Conservation (phyloP, 2,329 filamentous ascomycete genomes). For the Ophiostoma angusticollis region DNA sequence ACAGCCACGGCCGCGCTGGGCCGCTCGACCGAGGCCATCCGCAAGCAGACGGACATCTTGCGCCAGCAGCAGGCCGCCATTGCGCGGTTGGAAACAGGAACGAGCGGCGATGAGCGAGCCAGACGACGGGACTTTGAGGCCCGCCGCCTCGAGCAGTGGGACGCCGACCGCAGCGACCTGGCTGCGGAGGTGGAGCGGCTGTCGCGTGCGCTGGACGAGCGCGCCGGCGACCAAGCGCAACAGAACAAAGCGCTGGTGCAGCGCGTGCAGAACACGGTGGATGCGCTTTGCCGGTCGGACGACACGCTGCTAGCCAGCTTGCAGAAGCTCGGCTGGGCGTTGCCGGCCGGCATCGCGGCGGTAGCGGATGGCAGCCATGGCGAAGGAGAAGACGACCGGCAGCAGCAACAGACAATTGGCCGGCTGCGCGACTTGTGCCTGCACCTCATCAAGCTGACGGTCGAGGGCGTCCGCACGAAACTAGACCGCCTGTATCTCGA, state of each 20-base stretch:
- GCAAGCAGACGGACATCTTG: constrained; percentile 49
- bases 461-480: constrained; percentile 39
- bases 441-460: constrained; percentile 44
- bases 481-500: constrained; percentile 45
- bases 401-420: constrained; percentile 39
- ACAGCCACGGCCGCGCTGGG: constrained; percentile 51
- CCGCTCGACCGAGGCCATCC: constrained; percentile 49
- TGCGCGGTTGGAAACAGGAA: constrained; percentile 34
- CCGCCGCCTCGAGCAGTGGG: constrained; percentile 25
- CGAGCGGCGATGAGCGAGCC: constrained; percentile 20
- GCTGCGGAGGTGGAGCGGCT: constrained; percentile 34
- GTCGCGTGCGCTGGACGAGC: constrained; percentile 32
- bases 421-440: constrained; percentile 47
- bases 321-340: constrained; percentile 51
- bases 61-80: constrained; percentile 50
- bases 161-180: constrained; percentile 29
- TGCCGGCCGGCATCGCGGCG: constrained; percentile 36
- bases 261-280: constrained; percentile 34
- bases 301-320: constrained; percentile 53
- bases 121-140: constrained; percentile 19
- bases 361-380: neutral
- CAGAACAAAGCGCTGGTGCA: constrained; percentile 33
- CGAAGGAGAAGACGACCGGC: constrained; percentile 22
- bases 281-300: constrained; percentile 43
- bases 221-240: constrained; percentile 36